Evolutionary conservation across 371 early-diverging fungal species (phyloP), one percentile per base, ranked within the genome.

Genomic region (Mortierella sp.): DNA sequence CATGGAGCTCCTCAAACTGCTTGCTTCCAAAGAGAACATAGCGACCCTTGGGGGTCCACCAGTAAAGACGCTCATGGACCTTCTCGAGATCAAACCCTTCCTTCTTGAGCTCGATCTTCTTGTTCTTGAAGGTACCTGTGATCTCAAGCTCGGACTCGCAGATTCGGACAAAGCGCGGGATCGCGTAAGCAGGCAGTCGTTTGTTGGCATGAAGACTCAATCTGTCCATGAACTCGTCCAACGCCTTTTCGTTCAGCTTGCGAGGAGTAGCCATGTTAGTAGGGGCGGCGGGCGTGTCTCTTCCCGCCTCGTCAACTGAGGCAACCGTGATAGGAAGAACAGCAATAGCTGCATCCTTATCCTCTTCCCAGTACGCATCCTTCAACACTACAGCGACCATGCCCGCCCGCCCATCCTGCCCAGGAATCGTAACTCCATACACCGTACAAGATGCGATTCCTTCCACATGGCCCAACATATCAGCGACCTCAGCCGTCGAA

Each of bases 341-440:
- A 21, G 21, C 9, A 19, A 16, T 26, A 21, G 21, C 9, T 10
- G 16, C 37, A 4, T 74, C 57, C 6, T 50, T 51, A 3, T 71
- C 72, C 3, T 67, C 48, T 37, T 69, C 59, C n/a, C 77, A 28
- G 26, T 76, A 76, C 19, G 69, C 28, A 26, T 78, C 88, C 71
- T 88, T 87, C 53, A 87, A 70, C 14, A 89, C 86, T 72, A 95
- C 67, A 8, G 94, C 93, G 11, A 93, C 96, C 96, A 95, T 95
- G 31, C 95, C 95, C 8, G 94, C 94, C 34, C 92, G 88, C 21
- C 95, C 94, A 78, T 94, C 93, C 57, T 91, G 89, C 3, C 88
- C 70, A 0, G 91, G 92, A 3, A 93, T 82, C 5, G 81, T 50
- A 2, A 90, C 85, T 5, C 94, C 95, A 71, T 93, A 95, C 4